Conservation (phyloP, 495 filamentous ascomycete genomes). For the Penicillium salamii region DNA sequence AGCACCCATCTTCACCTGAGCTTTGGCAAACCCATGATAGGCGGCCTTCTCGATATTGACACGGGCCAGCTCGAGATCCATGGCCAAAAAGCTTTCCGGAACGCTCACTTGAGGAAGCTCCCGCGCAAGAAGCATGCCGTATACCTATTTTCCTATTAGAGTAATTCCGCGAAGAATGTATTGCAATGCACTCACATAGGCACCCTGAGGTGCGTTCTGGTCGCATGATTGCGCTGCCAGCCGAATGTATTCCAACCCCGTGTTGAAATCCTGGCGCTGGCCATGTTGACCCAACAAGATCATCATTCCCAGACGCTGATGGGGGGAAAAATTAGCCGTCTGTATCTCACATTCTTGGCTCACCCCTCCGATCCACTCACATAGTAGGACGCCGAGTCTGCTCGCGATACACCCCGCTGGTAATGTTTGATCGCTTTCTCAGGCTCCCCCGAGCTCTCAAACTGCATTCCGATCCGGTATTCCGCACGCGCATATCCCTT, state of each 20-base stretch:
- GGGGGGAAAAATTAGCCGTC: slow-evolving; percentile 7
- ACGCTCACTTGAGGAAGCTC: slow-evolving; percentile 86
- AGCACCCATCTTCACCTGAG: slow-evolving; percentile 94
- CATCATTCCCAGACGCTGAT: slow-evolving; percentile 90
- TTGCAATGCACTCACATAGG: slow-evolving; percentile 59
- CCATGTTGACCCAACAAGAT: slow-evolving; percentile 90
- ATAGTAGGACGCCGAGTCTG: slow-evolving; percentile 92
- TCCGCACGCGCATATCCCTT: slow-evolving; percentile 91
- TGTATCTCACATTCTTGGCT: slow-evolving; percentile 11
- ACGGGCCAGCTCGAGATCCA: slow-evolving; percentile 70
- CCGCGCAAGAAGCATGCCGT: slow-evolving; percentile 88
- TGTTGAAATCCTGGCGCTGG: slow-evolving; percentile 73
- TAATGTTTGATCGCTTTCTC: slow-evolving; percentile 90
- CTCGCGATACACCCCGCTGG: slow-evolving; percentile 66
- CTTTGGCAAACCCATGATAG: slow-evolving; percentile 94
- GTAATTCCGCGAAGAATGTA: not conserved
- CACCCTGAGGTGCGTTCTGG: slow-evolving; percentile 95
- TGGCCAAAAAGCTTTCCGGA: slow-evolving; percentile 69
- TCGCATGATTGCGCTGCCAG: slow-evolving; percentile 84
- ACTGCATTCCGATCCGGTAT: slow-evolving; percentile 98
- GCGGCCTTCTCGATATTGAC: slow-evolving; percentile 95
- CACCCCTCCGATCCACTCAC: slow-evolving; percentile 26
- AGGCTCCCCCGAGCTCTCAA: slow-evolving; percentile 87
- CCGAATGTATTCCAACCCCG: slow-evolving; percentile 77
- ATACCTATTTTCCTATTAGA: slow-evolving; percentile 53